A percentile compares a stretch with the other conserved stretches of the same genome.
phyloP scores from a whole-genome alignment of 768 basidiomycete genomes.

The Auricularia cornea region DNA sequence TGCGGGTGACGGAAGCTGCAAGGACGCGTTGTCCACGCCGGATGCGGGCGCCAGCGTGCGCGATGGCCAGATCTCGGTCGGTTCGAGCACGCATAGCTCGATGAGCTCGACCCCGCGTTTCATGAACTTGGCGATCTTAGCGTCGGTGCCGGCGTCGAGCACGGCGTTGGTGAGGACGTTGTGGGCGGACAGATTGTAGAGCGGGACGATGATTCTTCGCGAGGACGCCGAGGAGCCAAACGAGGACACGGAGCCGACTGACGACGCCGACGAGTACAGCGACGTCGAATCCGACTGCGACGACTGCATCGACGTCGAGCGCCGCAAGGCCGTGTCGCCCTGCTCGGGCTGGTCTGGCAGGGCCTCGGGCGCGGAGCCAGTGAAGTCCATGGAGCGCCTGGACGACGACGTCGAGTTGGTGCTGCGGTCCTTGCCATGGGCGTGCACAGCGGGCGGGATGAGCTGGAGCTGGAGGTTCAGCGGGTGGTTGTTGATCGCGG shows the following conservation, averaged over 20 bases:
- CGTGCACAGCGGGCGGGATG: slow-evolving; percentile 45
- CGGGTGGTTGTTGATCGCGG: slow-evolving; percentile 75
- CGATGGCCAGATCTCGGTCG: slow-evolving; percentile 59
- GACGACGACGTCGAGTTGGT: slow-evolving; percentile 19
- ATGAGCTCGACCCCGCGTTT: slow-evolving; percentile 70
- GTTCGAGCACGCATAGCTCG: slow-evolving; percentile 70
- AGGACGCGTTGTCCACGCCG: not conserved
- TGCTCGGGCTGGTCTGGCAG: slow-evolving; percentile 21
- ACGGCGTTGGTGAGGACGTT: slow-evolving; percentile 81
- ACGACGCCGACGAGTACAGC: slow-evolving; percentile 29
- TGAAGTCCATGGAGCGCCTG: slow-evolving; percentile 40
- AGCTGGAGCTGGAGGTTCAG: slow-evolving; percentile 90
- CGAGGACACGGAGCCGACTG: slow-evolving; percentile 18
- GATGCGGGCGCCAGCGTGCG: not conserved
- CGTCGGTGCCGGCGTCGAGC: slow-evolving; percentile 82
- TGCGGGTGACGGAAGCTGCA: not conserved
- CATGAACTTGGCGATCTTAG: slow-evolving; percentile 69
- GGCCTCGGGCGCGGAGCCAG: slow-evolving; percentile 22
- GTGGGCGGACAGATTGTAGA: slow-evolving; percentile 84
- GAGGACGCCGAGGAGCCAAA: slow-evolving; percentile 34
- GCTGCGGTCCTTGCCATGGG: slow-evolving; percentile 33
- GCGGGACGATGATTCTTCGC: slow-evolving; percentile 71
- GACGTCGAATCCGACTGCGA: slow-evolving; percentile 43
- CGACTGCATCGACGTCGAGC: slow-evolving; percentile 25
- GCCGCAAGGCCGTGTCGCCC: slow-evolving; percentile 5